Conservation (phyloP, 768 basidiomycete species). For the Ephemerocybe angulata region DNA sequence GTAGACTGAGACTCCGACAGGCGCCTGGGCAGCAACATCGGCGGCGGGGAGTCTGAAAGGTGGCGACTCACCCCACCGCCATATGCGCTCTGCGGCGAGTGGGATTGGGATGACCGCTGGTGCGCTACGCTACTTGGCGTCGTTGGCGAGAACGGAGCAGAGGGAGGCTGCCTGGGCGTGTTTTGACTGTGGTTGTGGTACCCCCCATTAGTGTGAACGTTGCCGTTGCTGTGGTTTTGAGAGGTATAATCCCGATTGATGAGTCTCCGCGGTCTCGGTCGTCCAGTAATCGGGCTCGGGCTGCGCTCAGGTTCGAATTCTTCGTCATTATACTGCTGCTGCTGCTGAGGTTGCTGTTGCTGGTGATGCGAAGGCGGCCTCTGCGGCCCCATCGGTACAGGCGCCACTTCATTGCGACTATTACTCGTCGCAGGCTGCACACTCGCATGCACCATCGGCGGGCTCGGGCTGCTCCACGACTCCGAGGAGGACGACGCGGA, state of each 20-base stretch:
- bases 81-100: too few relatives aligned
- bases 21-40: background rate
- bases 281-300: constrained; percentile 12
- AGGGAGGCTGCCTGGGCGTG: too few relatives aligned
- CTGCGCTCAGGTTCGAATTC: constrained; percentile 10
- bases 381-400: background rate
- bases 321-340: constrained; percentile 3
- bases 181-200: too few relatives aligned
- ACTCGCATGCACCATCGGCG: constrained; percentile 3
- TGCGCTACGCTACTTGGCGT: too few relatives aligned
- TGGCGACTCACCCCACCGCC: too few relatives aligned
- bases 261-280: constrained; percentile 7
- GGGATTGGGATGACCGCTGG: background rate
- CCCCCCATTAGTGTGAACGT: too few relatives aligned
- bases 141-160: too few relatives aligned
- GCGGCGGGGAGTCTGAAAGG: background rate
- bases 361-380: background rate
- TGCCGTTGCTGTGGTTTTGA: background rate
- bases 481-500: constrained; percentile 14
- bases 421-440: constrained; percentile 1
- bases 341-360: background rate
- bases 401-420: background rate
- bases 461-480: constrained; percentile 19
- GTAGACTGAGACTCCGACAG: background rate
- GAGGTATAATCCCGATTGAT: background rate